phyloP scores from a whole-genome alignment of 2,329 filamentous ascomycete species.

The Fusarium protoensiforme region DNA sequence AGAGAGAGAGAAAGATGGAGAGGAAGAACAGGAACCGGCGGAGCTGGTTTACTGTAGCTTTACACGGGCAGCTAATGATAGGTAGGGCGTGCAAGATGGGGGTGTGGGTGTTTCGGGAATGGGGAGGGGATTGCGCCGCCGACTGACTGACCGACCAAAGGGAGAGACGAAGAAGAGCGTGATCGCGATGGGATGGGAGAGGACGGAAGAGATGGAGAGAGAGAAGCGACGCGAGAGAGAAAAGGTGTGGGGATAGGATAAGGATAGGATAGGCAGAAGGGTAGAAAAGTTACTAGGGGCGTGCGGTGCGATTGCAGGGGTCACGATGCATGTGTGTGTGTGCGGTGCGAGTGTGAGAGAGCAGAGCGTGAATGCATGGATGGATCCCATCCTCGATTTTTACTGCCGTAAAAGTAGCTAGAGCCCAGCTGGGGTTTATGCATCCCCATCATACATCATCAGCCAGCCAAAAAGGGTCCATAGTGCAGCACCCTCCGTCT shows the following conservation, averaged over 20 bases:
- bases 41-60: neutral
- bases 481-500: slow-evolving; percentile 12
- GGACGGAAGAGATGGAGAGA: neutral
- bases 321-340: neutral
- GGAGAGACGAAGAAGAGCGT: slow-evolving; percentile 18
- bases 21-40: neutral
- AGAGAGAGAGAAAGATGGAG: neutral
- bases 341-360: neutral
- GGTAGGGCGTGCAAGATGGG: neutral
- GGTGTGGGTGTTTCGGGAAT: slow-evolving; percentile 35
- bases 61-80: neutral
- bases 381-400: neutral
- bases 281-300: slow-evolving; percentile 12
- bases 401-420: neutral
- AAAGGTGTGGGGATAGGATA: slow-evolving; percentile 13
- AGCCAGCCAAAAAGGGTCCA: slow-evolving; percentile 1
- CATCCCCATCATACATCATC: slow-evolving; percentile 8
- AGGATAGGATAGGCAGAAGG: neutral
- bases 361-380: slow-evolving; percentile 9
- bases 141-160: slow-evolving; percentile 28
- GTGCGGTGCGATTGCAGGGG: slow-evolving; percentile 5
- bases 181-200: slow-evolving; percentile 5
- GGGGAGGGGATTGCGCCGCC: slow-evolving; percentile 14
- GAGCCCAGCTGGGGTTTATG: slow-evolving; percentile 8
- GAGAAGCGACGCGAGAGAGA: neutral